Conservation (phyloP, 2,329 filamentous ascomycete genomes). For the Aspergillus sclerotialis region DNA sequence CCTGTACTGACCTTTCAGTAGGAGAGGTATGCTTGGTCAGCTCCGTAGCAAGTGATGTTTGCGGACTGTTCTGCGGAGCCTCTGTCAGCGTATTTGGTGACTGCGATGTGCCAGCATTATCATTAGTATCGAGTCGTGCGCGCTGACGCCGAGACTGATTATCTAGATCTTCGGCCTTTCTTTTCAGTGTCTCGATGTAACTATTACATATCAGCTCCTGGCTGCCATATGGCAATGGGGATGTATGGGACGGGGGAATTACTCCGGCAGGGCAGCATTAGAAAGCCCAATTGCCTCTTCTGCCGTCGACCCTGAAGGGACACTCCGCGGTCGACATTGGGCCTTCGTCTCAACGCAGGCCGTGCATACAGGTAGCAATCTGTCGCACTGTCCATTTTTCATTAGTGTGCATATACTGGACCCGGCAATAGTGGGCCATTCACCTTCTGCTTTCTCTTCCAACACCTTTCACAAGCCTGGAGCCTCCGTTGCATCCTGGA, state of each 20-base stretch:
- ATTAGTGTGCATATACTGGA: neutral
- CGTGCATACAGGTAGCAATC: slow-evolving; percentile 11
- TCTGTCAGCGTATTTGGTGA: no score
- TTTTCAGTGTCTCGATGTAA: slow-evolving; percentile 14
- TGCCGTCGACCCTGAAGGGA: slow-evolving; percentile 6
- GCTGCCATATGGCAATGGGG: neutral
- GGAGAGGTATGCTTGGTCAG: neutral
- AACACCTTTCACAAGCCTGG: slow-evolving; percentile 26
- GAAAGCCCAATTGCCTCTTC: slow-evolving; percentile 11
- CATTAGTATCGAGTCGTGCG: slow-evolving; percentile 1
- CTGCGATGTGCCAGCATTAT: no score
- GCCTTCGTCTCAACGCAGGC: slow-evolving; percentile 8
- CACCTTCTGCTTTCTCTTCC: slow-evolving; percentile 27
- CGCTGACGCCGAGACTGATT: slow-evolving; percentile 6
- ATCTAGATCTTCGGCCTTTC: slow-evolving; percentile 12
- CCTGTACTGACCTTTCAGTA: slow-evolving; percentile 11
- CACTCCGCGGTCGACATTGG: slow-evolving; percentile 9
- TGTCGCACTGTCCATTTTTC: slow-evolving; percentile 12
- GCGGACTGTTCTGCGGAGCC: neutral
- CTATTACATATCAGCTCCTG: slow-evolving; percentile 2
- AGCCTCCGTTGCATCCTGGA: no score
- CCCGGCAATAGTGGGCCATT: neutral
- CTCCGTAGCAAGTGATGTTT: neutral
- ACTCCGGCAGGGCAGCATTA: slow-evolving; percentile 13
- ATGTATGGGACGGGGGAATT: no score